phyloP scores from a whole-genome alignment of 768 basidiomycete species.

The Termitomyces sp. region DNA sequence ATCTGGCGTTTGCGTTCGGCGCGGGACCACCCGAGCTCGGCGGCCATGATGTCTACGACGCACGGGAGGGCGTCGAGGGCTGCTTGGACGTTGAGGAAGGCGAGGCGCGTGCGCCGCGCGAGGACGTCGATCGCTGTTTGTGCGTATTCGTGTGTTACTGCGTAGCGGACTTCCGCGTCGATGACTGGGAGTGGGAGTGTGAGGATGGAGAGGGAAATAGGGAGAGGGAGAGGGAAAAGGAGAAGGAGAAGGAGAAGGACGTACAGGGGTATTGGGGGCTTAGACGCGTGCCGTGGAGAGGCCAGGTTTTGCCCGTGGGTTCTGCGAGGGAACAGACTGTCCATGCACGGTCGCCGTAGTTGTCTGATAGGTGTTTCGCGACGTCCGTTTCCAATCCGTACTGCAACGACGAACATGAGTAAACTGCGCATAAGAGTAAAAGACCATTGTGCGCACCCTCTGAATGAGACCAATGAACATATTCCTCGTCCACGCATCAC shows the following conservation, averaged over 20 bases:
- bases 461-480: slow-evolving; percentile 98
- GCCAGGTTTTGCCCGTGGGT: slow-evolving; percentile 76
- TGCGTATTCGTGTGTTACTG: slow-evolving; percentile 86
- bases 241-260: slow-evolving; percentile 15
- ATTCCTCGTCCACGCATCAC: slow-evolving; percentile 90
- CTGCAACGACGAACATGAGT: slow-evolving; percentile 29
- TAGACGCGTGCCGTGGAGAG: slow-evolving; percentile 78
- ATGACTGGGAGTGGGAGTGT: slow-evolving; percentile 45
- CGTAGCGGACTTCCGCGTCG: slow-evolving; percentile 91
- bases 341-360: slow-evolving; percentile 97
- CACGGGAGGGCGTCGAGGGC: slow-evolving; percentile 80
- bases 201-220: too few species aligned
- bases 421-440: slow-evolving; percentile 25
- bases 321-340: slow-evolving; percentile 79
- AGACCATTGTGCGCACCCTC: slow-evolving; percentile 14
- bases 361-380: slow-evolving; percentile 26
- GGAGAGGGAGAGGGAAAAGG: neutral
- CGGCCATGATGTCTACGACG: slow-evolving; percentile 88
- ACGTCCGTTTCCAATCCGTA: slow-evolving; percentile 90
- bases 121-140: slow-evolving; percentile 90
- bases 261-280: slow-evolving; percentile 71
- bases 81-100: slow-evolving; percentile 88
- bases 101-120: slow-evolving; percentile 84
- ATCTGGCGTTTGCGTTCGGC: slow-evolving; percentile 57
- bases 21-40: slow-evolving; percentile 75